Conservation (phyloP, 257 asterid species). For the Solanum commersonii region DNA sequence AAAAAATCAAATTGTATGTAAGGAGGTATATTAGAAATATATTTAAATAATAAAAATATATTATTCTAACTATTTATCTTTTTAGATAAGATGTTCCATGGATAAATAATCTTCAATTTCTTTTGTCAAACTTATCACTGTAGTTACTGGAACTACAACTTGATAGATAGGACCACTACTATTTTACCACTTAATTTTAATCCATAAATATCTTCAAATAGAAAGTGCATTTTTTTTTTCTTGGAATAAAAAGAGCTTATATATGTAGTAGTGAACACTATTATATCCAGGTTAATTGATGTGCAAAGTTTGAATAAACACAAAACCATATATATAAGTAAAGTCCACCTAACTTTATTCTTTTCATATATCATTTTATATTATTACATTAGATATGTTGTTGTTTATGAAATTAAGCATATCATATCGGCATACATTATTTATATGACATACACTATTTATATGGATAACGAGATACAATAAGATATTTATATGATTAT, state of each 20-base stretch:
- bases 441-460: background rate
- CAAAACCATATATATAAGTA: too few species aligned
- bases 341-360: background rate
- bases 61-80: background rate
- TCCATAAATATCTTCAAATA: background rate
- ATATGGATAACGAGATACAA: background rate
- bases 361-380: background rate
- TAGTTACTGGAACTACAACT: background rate
- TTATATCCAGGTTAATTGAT: background rate
- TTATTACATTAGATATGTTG: background rate
- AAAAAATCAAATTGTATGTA: background rate
- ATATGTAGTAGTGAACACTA: background rate
- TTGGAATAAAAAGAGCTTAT: background rate
- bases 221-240: background rate
- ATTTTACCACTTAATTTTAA: background rate
- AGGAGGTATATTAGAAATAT: background rate
- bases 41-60: background rate
- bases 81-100: background rate
- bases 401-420: background rate
- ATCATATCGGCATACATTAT: accelerated
- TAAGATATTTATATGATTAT: background rate
- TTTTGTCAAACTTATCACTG: background rate
- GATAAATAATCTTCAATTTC: background rate
- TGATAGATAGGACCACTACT: background rate
- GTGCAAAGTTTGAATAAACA: background rate